These are phyloP conservation scores for Kwoniella pini DNA, from an alignment of 768 basidiomycete genomes.

Conservation along the genomic window DNA sequence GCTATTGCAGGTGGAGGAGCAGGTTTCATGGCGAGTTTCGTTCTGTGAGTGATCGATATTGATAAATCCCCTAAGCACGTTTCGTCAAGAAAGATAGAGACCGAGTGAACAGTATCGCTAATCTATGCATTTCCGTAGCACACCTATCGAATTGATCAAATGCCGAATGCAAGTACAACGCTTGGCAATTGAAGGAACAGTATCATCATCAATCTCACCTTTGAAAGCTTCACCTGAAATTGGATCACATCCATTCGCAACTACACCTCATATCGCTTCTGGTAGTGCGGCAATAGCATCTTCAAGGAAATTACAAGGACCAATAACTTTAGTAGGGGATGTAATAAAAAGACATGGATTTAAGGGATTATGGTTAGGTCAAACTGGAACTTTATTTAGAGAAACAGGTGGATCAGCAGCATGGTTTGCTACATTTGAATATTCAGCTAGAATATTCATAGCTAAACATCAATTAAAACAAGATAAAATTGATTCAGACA, in stretches of 20 bases:
- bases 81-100: no score
- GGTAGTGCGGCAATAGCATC: constrained; percentile 26
- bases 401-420: constrained; percentile 88
- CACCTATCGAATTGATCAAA: constrained; percentile 91
- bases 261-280: constrained; percentile 23
- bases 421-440: constrained; percentile 90
- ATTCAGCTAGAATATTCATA: constrained; percentile 66
- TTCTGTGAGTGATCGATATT: constrained; percentile 75
- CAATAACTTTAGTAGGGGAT: constrained; percentile 66
- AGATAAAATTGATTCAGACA: constrained; percentile 4
- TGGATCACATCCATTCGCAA: constrained; percentile 22
- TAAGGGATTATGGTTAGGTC: constrained; percentile 92
- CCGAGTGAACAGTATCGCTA: no score
- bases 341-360: constrained; percentile 70
- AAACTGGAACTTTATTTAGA: constrained; percentile 87
- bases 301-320: constrained; percentile 62
- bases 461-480: constrained; percentile 57
- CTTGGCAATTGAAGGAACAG: constrained; percentile 59
- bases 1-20: constrained; percentile 82
- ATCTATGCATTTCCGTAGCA: constrained; percentile 58
- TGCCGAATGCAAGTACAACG: constrained; percentile 98
- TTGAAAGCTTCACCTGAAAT: constrained; percentile 11
- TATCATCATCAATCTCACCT: constrained; percentile 13
- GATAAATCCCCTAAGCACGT: no score
- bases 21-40: constrained; percentile 79